Percentiles rank a stretch among this genome's conserved stretches.
Conservation (phyloP, 169 alveolate species). For the Plasmodium falciparum region DNA sequence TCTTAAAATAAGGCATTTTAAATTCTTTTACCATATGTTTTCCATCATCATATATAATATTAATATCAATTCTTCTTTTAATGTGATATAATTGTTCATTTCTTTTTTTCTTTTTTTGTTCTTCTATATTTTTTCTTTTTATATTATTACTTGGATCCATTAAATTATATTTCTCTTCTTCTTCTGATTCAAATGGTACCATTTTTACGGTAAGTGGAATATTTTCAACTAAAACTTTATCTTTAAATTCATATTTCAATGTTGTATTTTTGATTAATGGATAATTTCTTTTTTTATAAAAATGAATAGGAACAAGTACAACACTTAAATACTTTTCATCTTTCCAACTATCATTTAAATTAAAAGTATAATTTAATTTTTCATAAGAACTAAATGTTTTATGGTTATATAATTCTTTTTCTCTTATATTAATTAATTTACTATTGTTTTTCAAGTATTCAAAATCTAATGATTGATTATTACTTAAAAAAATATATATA, state of each 20-base stretch:
- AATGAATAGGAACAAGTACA: slow-evolving; percentile 40
- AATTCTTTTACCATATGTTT: slow-evolving; percentile 71
- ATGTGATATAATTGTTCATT: slow-evolving; percentile 77
- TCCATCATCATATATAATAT: slow-evolving; percentile 71
- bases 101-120: slow-evolving; percentile 1
- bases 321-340: slow-evolving; percentile 67
- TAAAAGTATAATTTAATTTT: slow-evolving; percentile 22
- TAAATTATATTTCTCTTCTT: slow-evolving; percentile 60
- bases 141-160: slow-evolving; percentile 3
- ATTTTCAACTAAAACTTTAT: slow-evolving; percentile 58
- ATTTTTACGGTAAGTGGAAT: slow-evolving; percentile 67
- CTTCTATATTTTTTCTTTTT: slow-evolving; percentile 13
- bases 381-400: slow-evolving; percentile 38
- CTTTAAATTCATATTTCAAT: slow-evolving; percentile 33
- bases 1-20: slow-evolving; percentile 79
- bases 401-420: slow-evolving; percentile 60
- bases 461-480: slow-evolving; percentile 75
- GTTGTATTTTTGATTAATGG: slow-evolving; percentile 18
- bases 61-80: slow-evolving; percentile 80
- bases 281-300: slow-evolving; percentile 47
- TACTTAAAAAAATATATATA: slow-evolving; percentile 72
- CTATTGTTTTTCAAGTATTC: slow-evolving; percentile 67
- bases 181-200: slow-evolving; percentile 62
- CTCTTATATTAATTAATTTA: slow-evolving; percentile 69
- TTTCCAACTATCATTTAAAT: slow-evolving; percentile 71